These are phyloP conservation scores for Aspergillus ostianus DNA, from an alignment of 495 filamentous ascomycete genomes.

Conservation along the genomic window DNA sequence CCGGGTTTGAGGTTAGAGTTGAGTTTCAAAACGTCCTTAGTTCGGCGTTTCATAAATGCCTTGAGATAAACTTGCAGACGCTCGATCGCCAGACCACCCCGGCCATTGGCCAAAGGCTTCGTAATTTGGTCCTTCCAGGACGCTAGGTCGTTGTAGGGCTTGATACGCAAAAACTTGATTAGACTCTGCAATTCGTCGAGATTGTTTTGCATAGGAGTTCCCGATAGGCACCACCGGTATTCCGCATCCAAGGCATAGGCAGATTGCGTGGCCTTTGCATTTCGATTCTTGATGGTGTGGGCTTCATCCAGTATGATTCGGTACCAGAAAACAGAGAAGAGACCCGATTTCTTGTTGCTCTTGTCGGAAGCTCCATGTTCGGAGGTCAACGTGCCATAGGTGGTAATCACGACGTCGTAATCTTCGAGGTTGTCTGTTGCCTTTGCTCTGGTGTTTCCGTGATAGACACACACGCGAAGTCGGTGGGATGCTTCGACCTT, in stretches of 20 bases:
- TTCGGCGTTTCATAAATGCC: slow-evolving; percentile 94
- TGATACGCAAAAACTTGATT: slow-evolving; percentile 89
- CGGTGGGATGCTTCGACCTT: slow-evolving; percentile 66
- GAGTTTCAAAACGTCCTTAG: slow-evolving; percentile 89
- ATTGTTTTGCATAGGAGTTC: slow-evolving; percentile 97
- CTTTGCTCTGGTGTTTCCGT: slow-evolving; percentile 83
- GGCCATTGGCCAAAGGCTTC: slow-evolving; percentile 76
- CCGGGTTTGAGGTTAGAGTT: slow-evolving; percentile 74
- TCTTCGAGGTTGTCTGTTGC: slow-evolving; percentile 66
- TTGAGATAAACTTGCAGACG: slow-evolving; percentile 80
- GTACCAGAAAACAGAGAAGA: slow-evolving; percentile 92
- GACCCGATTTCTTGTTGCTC: slow-evolving; percentile 65
- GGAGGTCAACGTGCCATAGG: slow-evolving; percentile 90
- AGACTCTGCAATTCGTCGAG: slow-evolving; percentile 94
- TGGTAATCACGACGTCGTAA: slow-evolving; percentile 97
- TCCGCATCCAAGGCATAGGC: slow-evolving; percentile 75
- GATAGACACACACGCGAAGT: slow-evolving; percentile 82
- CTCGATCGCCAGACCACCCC: slow-evolving; percentile 84
- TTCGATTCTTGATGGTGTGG: slow-evolving; percentile 96
- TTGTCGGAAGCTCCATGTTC: slow-evolving; percentile 71
- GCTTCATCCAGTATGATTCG: slow-evolving; percentile 95
- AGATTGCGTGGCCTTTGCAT: slow-evolving; percentile 89
- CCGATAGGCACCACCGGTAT: slow-evolving; percentile 93
- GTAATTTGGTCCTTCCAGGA: slow-evolving; percentile 90
- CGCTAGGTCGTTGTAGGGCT: slow-evolving; percentile 77